phyloP scores from a whole-genome alignment of 352 stramenopile species.

The Phytopythium aichiense region DNA sequence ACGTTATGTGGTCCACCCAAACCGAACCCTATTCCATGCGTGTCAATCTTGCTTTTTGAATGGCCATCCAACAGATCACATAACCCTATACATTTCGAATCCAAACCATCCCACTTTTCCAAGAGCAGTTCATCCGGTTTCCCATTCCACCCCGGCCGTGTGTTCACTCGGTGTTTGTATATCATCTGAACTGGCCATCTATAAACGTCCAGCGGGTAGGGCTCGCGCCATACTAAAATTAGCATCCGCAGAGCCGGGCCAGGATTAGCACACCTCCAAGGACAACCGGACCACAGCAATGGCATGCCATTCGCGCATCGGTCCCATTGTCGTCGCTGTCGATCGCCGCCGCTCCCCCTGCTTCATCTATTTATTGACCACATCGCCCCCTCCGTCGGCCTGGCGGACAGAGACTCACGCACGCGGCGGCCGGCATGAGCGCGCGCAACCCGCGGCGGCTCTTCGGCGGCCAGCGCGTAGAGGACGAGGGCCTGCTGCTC shows the following conservation, averaged over 20 bases:
- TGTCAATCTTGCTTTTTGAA: no score
- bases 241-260: slow-evolving; percentile 3
- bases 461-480: slow-evolving; percentile 46
- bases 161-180: not conserved
- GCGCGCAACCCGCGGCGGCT: slow-evolving; percentile 29
- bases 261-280: not conserved
- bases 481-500: slow-evolving; percentile 44
- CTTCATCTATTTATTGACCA: not conserved
- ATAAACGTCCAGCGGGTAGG: not conserved
- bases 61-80: no score
- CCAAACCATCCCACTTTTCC: no score
- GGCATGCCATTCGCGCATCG: not conserved
- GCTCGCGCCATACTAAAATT: not conserved
- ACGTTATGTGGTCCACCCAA: no score
- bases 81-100: no score
- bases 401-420: not conserved
- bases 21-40: no score
- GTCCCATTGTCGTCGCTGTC: not conserved
- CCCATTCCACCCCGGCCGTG: not conserved
- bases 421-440: slow-evolving; percentile 4
- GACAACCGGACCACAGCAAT: not conserved
- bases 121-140: not conserved
- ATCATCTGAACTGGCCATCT: not conserved
- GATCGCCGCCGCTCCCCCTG: not conserved
- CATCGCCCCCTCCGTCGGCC: not conserved